phyloP scores from a whole-genome alignment of 1,139 yeast genomes.

The Candida pseudoviswanathii region DNA sequence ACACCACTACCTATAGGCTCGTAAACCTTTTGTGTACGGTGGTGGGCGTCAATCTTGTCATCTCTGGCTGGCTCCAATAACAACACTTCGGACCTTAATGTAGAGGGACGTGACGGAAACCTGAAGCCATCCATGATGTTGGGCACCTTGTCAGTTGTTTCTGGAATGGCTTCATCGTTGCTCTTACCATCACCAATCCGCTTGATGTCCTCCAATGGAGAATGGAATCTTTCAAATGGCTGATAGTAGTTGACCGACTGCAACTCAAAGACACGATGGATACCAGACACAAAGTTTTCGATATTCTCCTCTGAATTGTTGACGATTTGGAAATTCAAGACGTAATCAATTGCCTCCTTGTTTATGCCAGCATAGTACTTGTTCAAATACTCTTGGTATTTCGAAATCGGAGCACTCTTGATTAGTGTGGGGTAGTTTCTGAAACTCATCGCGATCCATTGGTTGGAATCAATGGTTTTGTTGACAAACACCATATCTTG shows the following conservation, averaged over 20 bases:
- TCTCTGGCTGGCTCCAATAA: conserved; percentile 15
- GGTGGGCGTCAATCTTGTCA: background rate
- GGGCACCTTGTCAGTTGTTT: conserved; percentile 17
- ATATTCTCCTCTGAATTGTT: conserved; percentile 20
- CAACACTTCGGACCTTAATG: conserved; percentile 18
- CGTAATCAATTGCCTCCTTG: conserved; percentile 11
- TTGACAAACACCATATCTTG: conserved; percentile 60
- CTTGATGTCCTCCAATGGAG: conserved; percentile 17
- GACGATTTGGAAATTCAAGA: conserved; percentile 23
- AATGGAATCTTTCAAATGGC: conserved; percentile 36
- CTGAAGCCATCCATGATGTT: conserved; percentile 42
- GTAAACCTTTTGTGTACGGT: conserved; percentile 1
- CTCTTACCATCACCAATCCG: conserved; percentile 30
- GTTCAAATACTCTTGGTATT: conserved; percentile 47
- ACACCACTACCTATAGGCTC: background rate
- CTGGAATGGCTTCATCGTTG: background rate
- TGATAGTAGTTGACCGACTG: conserved; percentile 37
- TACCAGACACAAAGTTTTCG: conserved; percentile 50
- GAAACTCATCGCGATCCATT: conserved; percentile 90
- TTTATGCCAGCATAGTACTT: conserved; percentile 15
- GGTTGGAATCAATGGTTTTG: conserved; percentile 56
- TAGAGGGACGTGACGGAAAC: conserved; percentile 26
- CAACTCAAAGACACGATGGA: conserved; percentile 46
- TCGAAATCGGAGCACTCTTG: conserved; percentile 72
- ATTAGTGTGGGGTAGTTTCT: conserved; percentile 77